Conservation (phyloP, 768 basidiomycete genomes). For the Psilocybe cyanescens region DNA sequence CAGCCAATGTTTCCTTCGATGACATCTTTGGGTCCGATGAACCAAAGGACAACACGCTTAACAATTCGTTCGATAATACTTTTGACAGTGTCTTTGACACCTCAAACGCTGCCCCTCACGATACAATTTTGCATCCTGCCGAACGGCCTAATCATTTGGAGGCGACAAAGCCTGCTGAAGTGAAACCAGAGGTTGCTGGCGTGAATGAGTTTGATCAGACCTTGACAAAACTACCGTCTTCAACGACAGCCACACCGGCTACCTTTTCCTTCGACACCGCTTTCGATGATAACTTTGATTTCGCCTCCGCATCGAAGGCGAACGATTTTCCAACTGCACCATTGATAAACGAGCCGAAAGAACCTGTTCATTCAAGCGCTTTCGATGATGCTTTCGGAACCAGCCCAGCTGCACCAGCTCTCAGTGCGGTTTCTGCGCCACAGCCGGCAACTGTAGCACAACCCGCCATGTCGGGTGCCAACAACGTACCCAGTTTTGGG, state of each 20-base stretch:
- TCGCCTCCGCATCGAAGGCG: slow-evolving; percentile 40
- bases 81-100: not conserved
- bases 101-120: slow-evolving; percentile 11
- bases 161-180: slow-evolving; percentile 24
- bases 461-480: not conserved
- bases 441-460: slow-evolving; percentile 11
- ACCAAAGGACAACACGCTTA: slow-evolving; percentile 2
- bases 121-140: not conserved
- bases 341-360: slow-evolving; percentile 3
- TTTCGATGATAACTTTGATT: slow-evolving; percentile 67
- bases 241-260: slow-evolving; percentile 36
- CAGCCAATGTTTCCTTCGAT: slow-evolving; percentile 23
- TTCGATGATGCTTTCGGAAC: slow-evolving; percentile 23
- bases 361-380: slow-evolving; percentile 6
- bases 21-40: slow-evolving; percentile 27
- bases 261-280: slow-evolving; percentile 67
- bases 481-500: slow-evolving; percentile 12
- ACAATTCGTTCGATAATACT: not conserved
- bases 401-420: slow-evolving; percentile 6
- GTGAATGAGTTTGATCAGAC: slow-evolving; percentile 79
- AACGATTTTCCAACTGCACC: slow-evolving; percentile 15
- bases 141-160: slow-evolving; percentile 23
- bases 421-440: slow-evolving; percentile 5
- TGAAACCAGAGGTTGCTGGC: slow-evolving; percentile 37
- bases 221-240: slow-evolving; percentile 55